Evolutionary conservation across 352 stramenopile genomes (phyloP).

Genomic region (Pythium aquatile): DNA sequence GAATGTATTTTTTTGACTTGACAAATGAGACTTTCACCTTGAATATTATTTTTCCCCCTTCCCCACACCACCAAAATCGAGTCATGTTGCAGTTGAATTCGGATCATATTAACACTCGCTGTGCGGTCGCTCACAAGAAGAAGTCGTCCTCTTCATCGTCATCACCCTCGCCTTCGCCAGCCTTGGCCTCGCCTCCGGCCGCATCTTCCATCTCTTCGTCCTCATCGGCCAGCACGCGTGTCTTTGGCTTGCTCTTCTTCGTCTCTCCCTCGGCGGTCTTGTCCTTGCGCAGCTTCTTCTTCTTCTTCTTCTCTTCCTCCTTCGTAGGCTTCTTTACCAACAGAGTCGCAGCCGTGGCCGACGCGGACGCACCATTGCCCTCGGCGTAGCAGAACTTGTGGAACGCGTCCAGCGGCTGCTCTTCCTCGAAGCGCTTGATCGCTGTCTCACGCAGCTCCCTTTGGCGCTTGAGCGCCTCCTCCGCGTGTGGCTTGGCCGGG

Average conservation of each 20-base stretch:
- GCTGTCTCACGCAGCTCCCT: conserved; percentile 43
- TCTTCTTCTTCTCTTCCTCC: conserved; percentile 58
- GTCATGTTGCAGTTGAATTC: not conserved
- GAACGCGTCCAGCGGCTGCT: conserved; percentile 61
- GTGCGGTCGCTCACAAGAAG: conserved; percentile 48
- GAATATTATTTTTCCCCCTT: conserved; percentile 1
- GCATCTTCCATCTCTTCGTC: conserved; percentile 38
- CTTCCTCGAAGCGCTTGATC: conserved; percentile 49
- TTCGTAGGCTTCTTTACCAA: conserved; percentile 67
- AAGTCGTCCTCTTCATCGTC: conserved; percentile 68
- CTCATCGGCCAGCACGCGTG: conserved; percentile 47
- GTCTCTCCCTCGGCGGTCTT: conserved; percentile 23
- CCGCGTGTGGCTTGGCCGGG: conserved; percentile 47
- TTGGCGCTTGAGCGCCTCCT: conserved; percentile 52
- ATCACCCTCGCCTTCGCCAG: conserved; percentile 23
- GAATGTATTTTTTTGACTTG: conserved; percentile 1
- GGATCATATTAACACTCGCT: conserved; percentile 9
- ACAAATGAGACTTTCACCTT: not conserved
- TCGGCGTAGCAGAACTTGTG: conserved; percentile 77
- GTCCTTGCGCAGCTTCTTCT: conserved; percentile 2
- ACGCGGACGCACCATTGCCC: conserved; percentile 19
- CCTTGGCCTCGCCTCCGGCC: conserved; percentile 25
- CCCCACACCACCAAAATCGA: not conserved
- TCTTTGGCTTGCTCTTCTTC: conserved; percentile 38
- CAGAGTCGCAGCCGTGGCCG: conserved; percentile 39